Conservation (phyloP, 768 basidiomycete genomes). For the Chalciporus chontae region DNA sequence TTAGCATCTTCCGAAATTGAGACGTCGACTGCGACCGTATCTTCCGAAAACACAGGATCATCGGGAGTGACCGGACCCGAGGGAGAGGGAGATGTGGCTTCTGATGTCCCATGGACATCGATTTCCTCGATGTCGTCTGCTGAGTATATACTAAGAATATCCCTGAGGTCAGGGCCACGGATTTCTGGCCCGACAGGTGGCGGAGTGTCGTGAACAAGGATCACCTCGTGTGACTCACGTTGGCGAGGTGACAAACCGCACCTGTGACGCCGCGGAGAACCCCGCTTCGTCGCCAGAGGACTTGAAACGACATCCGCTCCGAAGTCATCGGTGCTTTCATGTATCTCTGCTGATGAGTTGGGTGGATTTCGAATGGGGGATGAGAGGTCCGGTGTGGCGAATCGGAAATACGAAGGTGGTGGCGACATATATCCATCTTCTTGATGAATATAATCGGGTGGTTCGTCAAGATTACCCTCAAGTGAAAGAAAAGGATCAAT, state of each 20-base stretch:
- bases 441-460: constrained; percentile 50
- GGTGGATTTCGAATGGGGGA: constrained; percentile 50
- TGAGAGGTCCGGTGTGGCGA: constrained; percentile 58
- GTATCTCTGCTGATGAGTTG: constrained; percentile 9
- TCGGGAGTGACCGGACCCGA: constrained; percentile 34
- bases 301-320: constrained; percentile 45
- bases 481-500: constrained; percentile 36
- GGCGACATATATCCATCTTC: constrained; percentile 87
- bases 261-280: constrained; percentile 10
- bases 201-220: constrained; percentile 32
- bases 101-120: constrained; percentile 18
- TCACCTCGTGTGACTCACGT: constrained; percentile 2
- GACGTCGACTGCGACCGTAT: constrained; percentile 8
- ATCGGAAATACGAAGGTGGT: constrained; percentile 45
- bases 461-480: constrained; percentile 40
- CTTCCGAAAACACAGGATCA: constrained; percentile 12
- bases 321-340: constrained; percentile 37
- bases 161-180: constrained; percentile 43
- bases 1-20: constrained; percentile 28
- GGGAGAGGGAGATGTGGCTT: constrained; percentile 34
- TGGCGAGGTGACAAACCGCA: constrained; percentile 1
- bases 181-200: constrained; percentile 15
- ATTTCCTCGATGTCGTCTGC: constrained; percentile 45
- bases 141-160: constrained; percentile 41
- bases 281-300: constrained; percentile 24